Evolutionary conservation across 2,329 filamentous ascomycete genomes (phyloP), one percentile per base, ranked within the genome.

Genomic region (Penicillium italicum): DNA sequence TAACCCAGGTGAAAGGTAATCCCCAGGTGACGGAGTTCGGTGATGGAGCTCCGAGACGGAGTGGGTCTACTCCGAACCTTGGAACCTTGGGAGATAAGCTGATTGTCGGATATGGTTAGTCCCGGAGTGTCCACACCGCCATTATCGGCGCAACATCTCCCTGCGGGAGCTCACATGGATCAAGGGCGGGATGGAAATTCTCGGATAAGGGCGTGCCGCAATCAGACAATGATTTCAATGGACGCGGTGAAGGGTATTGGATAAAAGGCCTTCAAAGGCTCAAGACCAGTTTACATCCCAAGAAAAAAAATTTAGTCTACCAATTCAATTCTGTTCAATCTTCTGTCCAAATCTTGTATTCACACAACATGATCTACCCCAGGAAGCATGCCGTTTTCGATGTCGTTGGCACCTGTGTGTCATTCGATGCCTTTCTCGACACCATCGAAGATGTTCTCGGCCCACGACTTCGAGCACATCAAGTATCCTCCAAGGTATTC

Each of bases 391-490:
- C 80, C 54, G 77, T 80, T 30, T 80, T 80, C 59, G 78, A 81
- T 63, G 74, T 83, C 2, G 81, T 84, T 50, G 77, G 77, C 14
- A 80, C 77, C 18, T 73, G 74, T 46, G 75, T 79, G 42, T 74
- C 71, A 26, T 78, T 76, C 62, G 69, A 76, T n/a, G 71, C 72
- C 31, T 77, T 74, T 62, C 76, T 71, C 62, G 57, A 63, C 31
- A 60, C 66, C 47, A 75, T 79, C 50, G 65, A 75, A 22, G 34
- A 62, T 8, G 62, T 66, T 18, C 69, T 80, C 12, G 77, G 77
- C 22, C 22, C 63, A 4, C 68, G 68, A 36, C 69, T 80, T 1
- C 56, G 53, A 5, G 31, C 59, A 1, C 56, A 74, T 43, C 66
- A 61, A 38, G 71, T 79, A 50, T 69, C 69, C 0, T 61, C 76